Base-by-base conservation (phyloP, 257 asterid genomes). In the Echites panduratus region DNA sequence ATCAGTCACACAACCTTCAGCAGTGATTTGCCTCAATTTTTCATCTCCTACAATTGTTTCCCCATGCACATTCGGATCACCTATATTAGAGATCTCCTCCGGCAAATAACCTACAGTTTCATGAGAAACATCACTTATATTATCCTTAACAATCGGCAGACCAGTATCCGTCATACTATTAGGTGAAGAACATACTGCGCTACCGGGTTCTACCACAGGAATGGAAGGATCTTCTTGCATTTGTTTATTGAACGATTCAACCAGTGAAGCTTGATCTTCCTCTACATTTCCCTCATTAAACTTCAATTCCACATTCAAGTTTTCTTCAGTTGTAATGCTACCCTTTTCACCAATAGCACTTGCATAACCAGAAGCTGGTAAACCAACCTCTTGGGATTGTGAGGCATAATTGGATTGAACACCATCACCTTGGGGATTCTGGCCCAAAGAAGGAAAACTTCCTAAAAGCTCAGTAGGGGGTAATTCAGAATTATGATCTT, bases 391-490 rank as follows among this genome's bases (percentile, higher is more conserved):
- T 61, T 75, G 81, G 66, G 77, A 77, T 59, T 68, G 81, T 57
- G 74, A 50, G 56, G 70, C 49, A 80, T 71, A 64, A 69, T 77
- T 86, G 70, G 59, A 13, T 13, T 52, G 75, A 59, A 50, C 72
- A 17, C 35, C 78, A 74, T 66, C 86, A 40, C 19, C 77, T 68
- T 68, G 85, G 56, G 82, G 70, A 66, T 78, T 75, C 80, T 74
- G 85, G 73, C 77, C 75, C 66, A 66, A 43, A 68, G 67, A 70
- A 74, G 87, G 78, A 76, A 74, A 64, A 59, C 73, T 71, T 22
- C 66, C 89, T 50, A 54, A 72, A 73, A 63, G 77, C 78, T 84
- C 88, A 74, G 75, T 80, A 56, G 89, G 74, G 24, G 73, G 75
- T 64, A 75, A 44, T 73, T 74, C 78, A 49, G 79, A 70, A 50